Percentiles rank a stretch among this genome's conserved stretches.
phyloP scores from a whole-genome alignment of 441 rosid species.

The Flueggea neowawraea region DNA sequence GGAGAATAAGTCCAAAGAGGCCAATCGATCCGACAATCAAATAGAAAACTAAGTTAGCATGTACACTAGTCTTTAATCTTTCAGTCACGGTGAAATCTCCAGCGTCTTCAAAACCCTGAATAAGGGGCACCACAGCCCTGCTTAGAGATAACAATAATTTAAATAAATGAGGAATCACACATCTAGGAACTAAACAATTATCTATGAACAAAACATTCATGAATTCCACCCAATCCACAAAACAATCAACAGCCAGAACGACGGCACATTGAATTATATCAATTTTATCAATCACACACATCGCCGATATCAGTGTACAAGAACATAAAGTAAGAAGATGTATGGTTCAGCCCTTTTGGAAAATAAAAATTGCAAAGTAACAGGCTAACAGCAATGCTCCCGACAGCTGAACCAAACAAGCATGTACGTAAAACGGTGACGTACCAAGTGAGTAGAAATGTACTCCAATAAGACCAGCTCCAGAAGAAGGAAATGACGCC shows the following conservation, averaged over 20 bases:
- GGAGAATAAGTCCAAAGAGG: conserved; percentile 87
- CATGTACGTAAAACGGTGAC: neutral
- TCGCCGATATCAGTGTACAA: no score
- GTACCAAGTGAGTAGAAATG: conserved; percentile 97
- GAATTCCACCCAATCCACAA: neutral
- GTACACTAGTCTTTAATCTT: conserved; percentile 89
- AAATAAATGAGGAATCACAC: conserved; percentile 36
- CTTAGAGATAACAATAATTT: conserved; percentile 51
- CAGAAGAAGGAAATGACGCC: conserved; percentile 87
- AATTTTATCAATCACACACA: no score
- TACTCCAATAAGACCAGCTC: conserved; percentile 99
- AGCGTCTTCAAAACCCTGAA: conserved; percentile 99
- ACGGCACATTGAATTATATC: no score
- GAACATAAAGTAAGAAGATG: no score
- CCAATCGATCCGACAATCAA: conserved; percentile 84
- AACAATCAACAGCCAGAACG: neutral
- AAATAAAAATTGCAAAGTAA: no score
- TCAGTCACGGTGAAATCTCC: conserved; percentile 92
- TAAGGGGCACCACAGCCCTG: conserved; percentile 99
- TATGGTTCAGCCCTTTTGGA: no score
- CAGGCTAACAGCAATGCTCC: no score
- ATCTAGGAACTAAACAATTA: conserved; percentile 21
- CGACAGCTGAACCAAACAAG: no score
- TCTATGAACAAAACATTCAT: conserved; percentile 2
- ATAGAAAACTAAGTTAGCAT: conserved; percentile 88